These are phyloP conservation scores for Mycosphaerelloides madeirae DNA, from an alignment of 2,329 filamentous ascomycete species.

Conservation along the genomic window DNA sequence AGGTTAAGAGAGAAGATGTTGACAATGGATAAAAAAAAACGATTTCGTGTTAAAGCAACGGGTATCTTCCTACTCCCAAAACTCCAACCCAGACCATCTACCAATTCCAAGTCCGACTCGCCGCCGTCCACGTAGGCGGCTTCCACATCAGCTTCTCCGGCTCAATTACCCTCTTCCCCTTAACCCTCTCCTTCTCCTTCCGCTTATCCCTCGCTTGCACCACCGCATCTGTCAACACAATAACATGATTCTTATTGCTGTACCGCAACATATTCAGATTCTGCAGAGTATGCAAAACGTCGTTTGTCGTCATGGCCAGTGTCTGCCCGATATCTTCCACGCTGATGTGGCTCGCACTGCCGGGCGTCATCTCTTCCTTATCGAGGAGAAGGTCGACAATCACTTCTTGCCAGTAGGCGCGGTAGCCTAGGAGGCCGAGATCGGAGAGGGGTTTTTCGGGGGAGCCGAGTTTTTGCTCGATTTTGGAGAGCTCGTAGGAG, in stretches of 20 bases:
- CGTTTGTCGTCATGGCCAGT: constrained; percentile 93
- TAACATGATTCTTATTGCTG: constrained; percentile 92
- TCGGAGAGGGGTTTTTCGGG: constrained; percentile 96
- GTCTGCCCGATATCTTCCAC: constrained; percentile 77
- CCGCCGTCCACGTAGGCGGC: constrained; percentile 87
- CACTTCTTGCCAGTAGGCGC: constrained; percentile 96
- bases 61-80: background rate
- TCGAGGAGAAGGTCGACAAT: constrained; percentile 82
- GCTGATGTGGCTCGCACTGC: constrained; percentile 63
- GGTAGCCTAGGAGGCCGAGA: constrained; percentile 85
- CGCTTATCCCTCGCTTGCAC: constrained; percentile 64
- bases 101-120: constrained; percentile 93
- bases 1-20: constrained; percentile 10
- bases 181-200: constrained; percentile 67
- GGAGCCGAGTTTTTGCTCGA: constrained; percentile 89
- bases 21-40: constrained; percentile 4
- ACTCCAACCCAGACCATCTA: no score
- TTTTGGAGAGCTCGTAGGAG: constrained; percentile 92
- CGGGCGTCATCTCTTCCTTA: constrained; percentile 45
- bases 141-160: constrained; percentile 84
- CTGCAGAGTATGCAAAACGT: constrained; percentile 91
- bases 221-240: constrained; percentile 82
- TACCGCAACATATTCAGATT: constrained; percentile 94
- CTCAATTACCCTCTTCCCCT: constrained; percentile 73
- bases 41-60: background rate